Base-by-base conservation (phyloP, 441 rosid species). In the Jatropha multifida region DNA sequence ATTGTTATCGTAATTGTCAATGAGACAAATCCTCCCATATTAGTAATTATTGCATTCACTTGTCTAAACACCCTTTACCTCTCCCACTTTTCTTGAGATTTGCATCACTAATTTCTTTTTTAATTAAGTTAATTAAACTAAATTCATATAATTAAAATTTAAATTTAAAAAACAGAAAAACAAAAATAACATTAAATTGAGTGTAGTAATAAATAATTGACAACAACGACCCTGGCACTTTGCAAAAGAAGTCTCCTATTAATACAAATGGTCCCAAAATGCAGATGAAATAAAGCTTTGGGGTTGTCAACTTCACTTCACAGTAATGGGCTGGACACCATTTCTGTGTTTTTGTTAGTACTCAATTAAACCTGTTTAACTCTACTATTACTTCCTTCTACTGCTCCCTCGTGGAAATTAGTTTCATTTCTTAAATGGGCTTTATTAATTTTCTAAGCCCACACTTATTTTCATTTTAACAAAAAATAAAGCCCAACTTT, bases 251-350 rank as follows among this genome's bases (percentile, higher is more conserved):
- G 14, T 12, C 18, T 14, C 26, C 77, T 18, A 68, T 20, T 15
- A 59, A 71, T 37, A 26, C 71, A 71, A 40, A 82, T 79, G 86
- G 90, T 85, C 87, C 88, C 86, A 52, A 73, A 79, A 72, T 42
- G 76, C 71, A 65, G 76, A 58, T 78, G 79, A 81, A 73, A 54
- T 51, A 56, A 71, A 59, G 68, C 42, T 0, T 8, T 51, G 69
- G 76, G 77, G 82, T 44, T 70, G 85, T 77, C 81, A 76, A 49
- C 78, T 75, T 83, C 79, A 41, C 38, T 54, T 71, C 74, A 78
- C 79, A 78, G 82, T 81, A 79, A 73, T 75, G 88, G 89, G 88
- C 88, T 82, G 85, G 83, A 82, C 14, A 60, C 61, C 86, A 79
- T 79, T 70, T 79, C 83, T 4, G 51, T 4, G 51, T 23, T 70